Evolutionary conservation across 768 basidiomycete genomes (phyloP).

Genomic region (Grammothele lineata): DNA sequence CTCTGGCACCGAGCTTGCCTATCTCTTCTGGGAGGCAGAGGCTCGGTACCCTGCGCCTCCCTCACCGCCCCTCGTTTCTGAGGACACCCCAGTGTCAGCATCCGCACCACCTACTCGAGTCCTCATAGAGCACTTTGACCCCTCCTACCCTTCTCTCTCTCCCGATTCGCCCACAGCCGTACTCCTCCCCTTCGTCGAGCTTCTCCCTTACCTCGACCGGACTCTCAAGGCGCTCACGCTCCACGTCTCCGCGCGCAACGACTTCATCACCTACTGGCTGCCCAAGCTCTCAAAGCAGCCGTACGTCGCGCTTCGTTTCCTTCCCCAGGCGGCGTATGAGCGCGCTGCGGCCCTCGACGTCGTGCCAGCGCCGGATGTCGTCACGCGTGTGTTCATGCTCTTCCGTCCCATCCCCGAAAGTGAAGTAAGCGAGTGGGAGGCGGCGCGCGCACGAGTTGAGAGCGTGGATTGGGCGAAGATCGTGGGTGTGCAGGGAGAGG

Average conservation of each 20-base stretch:
- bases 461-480: neutral
- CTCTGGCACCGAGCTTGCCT: neutral
- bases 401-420: slow-evolving; percentile 33
- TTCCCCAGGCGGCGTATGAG: slow-evolving; percentile 41
- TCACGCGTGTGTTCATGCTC: slow-evolving; percentile 41
- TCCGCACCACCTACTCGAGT: no score
- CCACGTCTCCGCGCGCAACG: slow-evolving; percentile 33
- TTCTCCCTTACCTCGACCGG: neutral
- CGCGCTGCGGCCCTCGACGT: slow-evolving; percentile 34
- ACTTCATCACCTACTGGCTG: slow-evolving; percentile 50
- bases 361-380: slow-evolving; percentile 21
- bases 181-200: neutral
- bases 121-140: neutral
- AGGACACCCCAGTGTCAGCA: no score
- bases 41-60: neutral
- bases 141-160: neutral
- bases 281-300: slow-evolving; percentile 26
- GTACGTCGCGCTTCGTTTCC: slow-evolving; percentile 32
- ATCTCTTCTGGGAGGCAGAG: slow-evolving; percentile 1
- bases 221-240: slow-evolving; percentile 24
- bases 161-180: neutral
- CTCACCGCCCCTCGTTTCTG: neutral
- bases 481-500: no score
- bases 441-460: slow-evolving; percentile 19
- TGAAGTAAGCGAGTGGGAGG: slow-evolving; percentile 25